Conservation (phyloP, 2,329 filamentous ascomycete genomes). For the Pseudocercospora vitis region DNA sequence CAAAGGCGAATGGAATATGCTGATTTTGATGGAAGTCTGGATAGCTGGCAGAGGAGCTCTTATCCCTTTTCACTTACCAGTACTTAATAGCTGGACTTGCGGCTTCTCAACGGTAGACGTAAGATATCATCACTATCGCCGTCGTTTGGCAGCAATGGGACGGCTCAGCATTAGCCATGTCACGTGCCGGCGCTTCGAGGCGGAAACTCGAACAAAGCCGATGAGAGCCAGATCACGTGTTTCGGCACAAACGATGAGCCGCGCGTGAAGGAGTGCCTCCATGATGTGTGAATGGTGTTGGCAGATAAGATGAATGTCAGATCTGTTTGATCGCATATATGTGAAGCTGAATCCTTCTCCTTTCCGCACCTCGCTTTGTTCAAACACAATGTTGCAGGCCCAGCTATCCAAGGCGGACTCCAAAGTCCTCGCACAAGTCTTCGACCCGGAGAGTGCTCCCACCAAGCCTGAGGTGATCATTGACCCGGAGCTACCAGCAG, state of each 20-base stretch:
- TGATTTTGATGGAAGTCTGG: constrained; percentile 3
- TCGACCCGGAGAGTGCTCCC: constrained; percentile 35
- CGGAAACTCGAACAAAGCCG: constrained; percentile 6
- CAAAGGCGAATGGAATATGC: neutral
- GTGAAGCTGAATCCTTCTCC: neutral
- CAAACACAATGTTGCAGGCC: constrained; percentile 17
- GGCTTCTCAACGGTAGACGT: constrained; percentile 10
- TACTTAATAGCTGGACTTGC: constrained; percentile 5
- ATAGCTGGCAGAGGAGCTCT: neutral
- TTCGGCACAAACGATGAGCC: constrained; percentile 5
- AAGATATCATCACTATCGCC: constrained; percentile 4
- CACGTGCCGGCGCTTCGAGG: neutral
- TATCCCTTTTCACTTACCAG: constrained; percentile 13
- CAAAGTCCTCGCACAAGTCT: constrained; percentile 47
- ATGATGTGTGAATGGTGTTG: no score
- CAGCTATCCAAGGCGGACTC: constrained; percentile 41
- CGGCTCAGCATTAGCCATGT: neutral
- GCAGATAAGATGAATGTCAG: neutral
- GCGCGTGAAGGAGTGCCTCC: neutral
- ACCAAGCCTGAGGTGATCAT: constrained; percentile 28
- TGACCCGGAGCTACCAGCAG: constrained; percentile 29
- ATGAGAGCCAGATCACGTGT: constrained; percentile 6
- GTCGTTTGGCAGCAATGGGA: neutral
- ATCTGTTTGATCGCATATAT: neutral
- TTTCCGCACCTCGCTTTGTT: neutral